Evolutionary conservation across 106 monocot species (phyloP), one percentile per base, ranked within the genome.

Genomic region (Dioscorea zingiberensis): DNA sequence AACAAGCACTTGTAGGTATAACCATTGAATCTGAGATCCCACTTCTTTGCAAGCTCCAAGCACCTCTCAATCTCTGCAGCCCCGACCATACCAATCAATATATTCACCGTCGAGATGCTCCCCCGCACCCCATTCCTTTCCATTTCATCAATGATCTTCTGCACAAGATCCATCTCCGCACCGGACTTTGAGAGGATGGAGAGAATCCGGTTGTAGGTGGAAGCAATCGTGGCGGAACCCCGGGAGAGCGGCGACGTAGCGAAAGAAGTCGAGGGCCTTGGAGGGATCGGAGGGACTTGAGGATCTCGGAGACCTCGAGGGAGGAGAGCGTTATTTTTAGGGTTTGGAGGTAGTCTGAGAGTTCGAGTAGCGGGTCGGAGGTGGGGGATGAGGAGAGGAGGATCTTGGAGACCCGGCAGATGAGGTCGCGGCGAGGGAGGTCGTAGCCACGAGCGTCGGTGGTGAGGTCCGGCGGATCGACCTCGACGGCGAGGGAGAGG

Each of bases 1-100:
- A 99, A 21, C 68, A 93, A 49, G 48, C 93, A 93, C 67, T 99
- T 98, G 54, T 87, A 87, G 13, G 93, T 98, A 49, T 93, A 98
- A 30, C 82, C 84, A 64, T 79, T 98, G 21, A 89, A 76, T 84
- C 63, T 80, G 25, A 93, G 19, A 12, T 60, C 86, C 98, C 98
- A 99, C 69, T 80, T 80, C 74, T 63, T 87, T 11, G 60, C 80
- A 49, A 93, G 59, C 46, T 85, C 85, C 75, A 98, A 48, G 65
- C 86, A 93, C 77, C 75, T 71, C 58, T 73, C 79, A 13, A 88
- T 12, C 47, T 77, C 81, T 59, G 27, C 57, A 2, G 45, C 81
- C 2, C 77, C 88, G 8, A 84, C 55, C 11, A 87, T 67, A 44
- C 86, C 79, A n/a, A 93, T 78, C 66, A 99, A 54, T 9, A 99